Percentiles rank a stretch among this genome's conserved stretches.
These are phyloP conservation scores for Solanum chilense DNA, from an alignment of 257 asterid species.

Conservation along the genomic window DNA sequence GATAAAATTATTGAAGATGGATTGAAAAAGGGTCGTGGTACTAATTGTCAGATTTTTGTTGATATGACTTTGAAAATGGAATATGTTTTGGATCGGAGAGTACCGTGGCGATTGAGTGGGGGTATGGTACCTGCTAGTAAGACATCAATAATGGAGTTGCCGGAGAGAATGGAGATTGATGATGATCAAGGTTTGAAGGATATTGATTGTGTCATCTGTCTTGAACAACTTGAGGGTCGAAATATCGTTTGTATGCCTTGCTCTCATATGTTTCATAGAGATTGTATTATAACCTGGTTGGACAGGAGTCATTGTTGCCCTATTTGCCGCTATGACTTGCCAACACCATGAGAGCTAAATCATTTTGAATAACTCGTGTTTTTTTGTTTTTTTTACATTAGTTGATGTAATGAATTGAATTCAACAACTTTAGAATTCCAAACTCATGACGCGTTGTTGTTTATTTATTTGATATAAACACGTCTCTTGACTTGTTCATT, in stretches of 20 bases:
- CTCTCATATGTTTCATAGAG: not conserved
- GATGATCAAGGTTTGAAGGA: not conserved
- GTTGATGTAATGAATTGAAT: no score
- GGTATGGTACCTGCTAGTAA: not conserved
- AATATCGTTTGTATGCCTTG: not conserved
- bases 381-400: no score
- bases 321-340: not conserved
- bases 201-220: not conserved
- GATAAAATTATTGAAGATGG: not conserved
- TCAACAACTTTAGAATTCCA: no score
- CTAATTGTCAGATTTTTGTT: not conserved
- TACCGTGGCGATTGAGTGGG: not conserved
- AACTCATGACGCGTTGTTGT: no score
- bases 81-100: not conserved
- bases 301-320: not conserved
- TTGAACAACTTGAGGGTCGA: not conserved
- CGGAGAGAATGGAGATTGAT: not conserved
- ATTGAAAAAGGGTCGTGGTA: not conserved
- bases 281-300: not conserved
- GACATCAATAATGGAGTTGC: not conserved
- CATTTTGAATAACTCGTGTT: no score
- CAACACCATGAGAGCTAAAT: not conserved
- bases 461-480: no score
- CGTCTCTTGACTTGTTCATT: no score
- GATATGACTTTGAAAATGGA: not conserved